Base-by-base conservation (phyloP, 495 filamentous ascomycete genomes). In the Penicillium fimorum region DNA sequence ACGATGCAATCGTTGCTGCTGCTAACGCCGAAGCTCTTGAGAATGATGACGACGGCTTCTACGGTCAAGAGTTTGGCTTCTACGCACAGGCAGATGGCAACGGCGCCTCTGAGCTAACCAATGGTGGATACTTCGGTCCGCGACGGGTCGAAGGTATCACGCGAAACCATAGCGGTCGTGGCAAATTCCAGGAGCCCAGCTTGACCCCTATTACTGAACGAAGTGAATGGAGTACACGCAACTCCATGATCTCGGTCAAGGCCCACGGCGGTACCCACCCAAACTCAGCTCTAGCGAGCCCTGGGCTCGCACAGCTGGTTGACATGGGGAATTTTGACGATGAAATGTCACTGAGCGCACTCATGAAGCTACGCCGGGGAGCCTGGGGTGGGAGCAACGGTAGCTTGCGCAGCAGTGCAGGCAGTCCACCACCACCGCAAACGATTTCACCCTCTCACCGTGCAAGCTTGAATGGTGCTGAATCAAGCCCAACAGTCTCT, bases 31-130 rank as follows among this genome's bases (percentile, higher is more conserved):
- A 92, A 63, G 94, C 89, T 20, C 79, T 98, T 4, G 94, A 94
- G 44, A 90, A 89, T 58, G 94, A 98, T 61, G 85, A 86, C 15
- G 93, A 96, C 47, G 93, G 89, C 7, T 92, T 91, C 74, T 98
- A 98, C 66, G 95, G 94, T 3, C 87, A 92, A 59, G 94, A 98
- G 68, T 98, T 98, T 60, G 92, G 92, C n/a, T 98, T 98, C 72
- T 97, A 94, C 66, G 90, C 92, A 11, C 71, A 75, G 18, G 82
- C 84, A n/a, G 78, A 84, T 5, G 63, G 78, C 12, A 68, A 69
- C 17, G 68, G 67, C 35, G 66, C 64, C 17, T 68, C 72, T 9
- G 71, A 88, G 42, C 87, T 87, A 58, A 82, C 81, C 18, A 85
- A 89, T 50, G 95, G 94, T 6, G 94, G 95, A n/a, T 97, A 88